Evolutionary conservation across 1,284 basidiomycete genomes (phyloP), one percentile per base, ranked within the genome.

Genomic region (Marasmius oreades): DNA sequence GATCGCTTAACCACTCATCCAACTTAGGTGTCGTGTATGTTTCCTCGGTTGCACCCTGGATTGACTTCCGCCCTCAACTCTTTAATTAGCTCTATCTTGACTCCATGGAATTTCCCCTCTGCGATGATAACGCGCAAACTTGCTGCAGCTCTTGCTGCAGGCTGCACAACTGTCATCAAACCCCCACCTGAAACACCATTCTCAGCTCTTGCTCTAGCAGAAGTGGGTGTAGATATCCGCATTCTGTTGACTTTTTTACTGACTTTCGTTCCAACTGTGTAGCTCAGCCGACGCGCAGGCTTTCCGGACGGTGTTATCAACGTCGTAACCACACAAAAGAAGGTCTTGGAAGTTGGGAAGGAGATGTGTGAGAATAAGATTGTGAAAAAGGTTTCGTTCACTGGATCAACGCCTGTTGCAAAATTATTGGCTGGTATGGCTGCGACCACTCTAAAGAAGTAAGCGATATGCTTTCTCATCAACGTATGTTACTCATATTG

Each of bases 101-200:
- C 90, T 1, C 90, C 90, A 52, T 92, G 90, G 92, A 95, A 95
- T 72, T 96, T 97, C 75, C 94, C 94, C 6, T 93, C 91, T 22
- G 95, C 93, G 0, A 97, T 97, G 90, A 91, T 94, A 48, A 92
- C 91, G 0, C 87, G 93, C 20, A 96, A 96, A 70, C 75, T 95
- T 12, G 92, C 85, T 16, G 88, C 94, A 26, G 93, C 93, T 14
- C 83, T 99, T 16, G 93, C 95, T 8, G 95, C 95, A 16, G 97
- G 97, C 23, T 99, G 97, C 71, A 98, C 96, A 0, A 82, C 87
- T 1, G 95, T 99, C 55, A 86, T 98, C 72, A 99, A 99, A 69
- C 95, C 95, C 2, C 90, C 97, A 1, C 84, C 95, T 1, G 96
- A 99, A 74, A 95, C 97, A 0, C 97, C 97, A 0, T 97, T 93